These are phyloP conservation scores for Cubamyces lactineus DNA, from an alignment of 768 basidiomycete species.

Conservation along the genomic window DNA sequence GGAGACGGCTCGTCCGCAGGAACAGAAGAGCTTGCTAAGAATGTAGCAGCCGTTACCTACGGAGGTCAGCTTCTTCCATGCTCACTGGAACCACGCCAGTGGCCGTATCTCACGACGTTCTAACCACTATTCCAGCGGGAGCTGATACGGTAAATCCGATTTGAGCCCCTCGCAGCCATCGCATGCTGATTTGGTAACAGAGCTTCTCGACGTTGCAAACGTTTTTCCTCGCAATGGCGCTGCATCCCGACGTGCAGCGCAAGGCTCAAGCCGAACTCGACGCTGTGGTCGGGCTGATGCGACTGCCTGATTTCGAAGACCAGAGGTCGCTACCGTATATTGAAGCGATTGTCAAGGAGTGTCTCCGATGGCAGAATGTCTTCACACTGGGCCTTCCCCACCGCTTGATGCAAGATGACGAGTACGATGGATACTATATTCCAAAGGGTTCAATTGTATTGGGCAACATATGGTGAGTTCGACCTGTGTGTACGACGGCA, in stretches of 20 bases:
- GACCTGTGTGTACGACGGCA: no score
- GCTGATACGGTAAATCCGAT: constrained; percentile 22
- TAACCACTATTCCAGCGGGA: constrained; percentile 9
- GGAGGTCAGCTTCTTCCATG: constrained; percentile 15
- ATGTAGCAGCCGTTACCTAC: constrained; percentile 17
- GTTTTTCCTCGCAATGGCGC: constrained; percentile 25
- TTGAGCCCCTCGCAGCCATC: no score
- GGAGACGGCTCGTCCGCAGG: neutral
- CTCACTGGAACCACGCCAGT: neutral
- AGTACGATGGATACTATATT: constrained; percentile 15
- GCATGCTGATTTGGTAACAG: constrained; percentile 1
- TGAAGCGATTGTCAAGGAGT: constrained; percentile 19
- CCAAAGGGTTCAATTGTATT: constrained; percentile 15
- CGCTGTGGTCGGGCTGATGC: constrained; percentile 19
- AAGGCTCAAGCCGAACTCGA: constrained; percentile 26
- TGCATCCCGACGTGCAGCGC: constrained; percentile 18
- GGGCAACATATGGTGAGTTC: constrained; percentile 18
- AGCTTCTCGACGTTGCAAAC: constrained; percentile 2
- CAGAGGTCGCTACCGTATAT: constrained; percentile 20
- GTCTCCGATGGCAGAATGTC: constrained; percentile 20
- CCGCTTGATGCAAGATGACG: constrained; percentile 18
- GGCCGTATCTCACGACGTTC: neutral
- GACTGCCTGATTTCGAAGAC: constrained; percentile 25
- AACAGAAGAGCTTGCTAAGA: constrained; percentile 17
- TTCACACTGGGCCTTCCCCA: constrained; percentile 36